phyloP scores from a whole-genome alignment of 352 stramenopile genomes.

The Achlya hypogyna region DNA sequence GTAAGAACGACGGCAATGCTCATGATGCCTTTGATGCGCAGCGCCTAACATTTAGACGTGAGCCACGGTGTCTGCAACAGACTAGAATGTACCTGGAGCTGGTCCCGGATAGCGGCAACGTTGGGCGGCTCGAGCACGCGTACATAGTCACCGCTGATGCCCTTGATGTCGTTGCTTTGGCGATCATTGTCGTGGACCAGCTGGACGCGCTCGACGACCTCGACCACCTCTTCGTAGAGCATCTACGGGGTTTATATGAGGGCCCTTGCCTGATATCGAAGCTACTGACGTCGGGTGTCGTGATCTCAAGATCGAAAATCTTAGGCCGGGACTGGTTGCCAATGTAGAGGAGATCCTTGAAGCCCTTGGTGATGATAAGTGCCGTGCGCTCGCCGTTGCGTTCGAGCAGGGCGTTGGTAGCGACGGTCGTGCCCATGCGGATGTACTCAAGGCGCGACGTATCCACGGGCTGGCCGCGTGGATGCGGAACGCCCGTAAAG shows the following conservation, averaged over 20 bases:
- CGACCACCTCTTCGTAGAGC: conserved; percentile 95
- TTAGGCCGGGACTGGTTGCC: conserved; percentile 96
- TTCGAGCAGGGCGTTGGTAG: conserved; percentile 98
- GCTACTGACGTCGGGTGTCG: conserved; percentile 63
- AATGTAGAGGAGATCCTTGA: conserved; percentile 96
- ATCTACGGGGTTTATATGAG: conserved; percentile 41
- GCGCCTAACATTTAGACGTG: conserved; percentile 17
- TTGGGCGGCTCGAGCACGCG: conserved; percentile 78
- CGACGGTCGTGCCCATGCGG: conserved; percentile 98
- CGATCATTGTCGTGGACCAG: conserved; percentile 66
- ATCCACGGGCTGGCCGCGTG: conserved; percentile 73
- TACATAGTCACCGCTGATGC: conserved; percentile 86
- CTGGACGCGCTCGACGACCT: conserved; percentile 95
- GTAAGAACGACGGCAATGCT: conserved; percentile 94
- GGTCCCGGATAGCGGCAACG: conserved; percentile 50
- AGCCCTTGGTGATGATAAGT: conserved; percentile 93
- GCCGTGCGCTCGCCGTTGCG: conserved; percentile 91
- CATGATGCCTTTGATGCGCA: conserved; percentile 81
- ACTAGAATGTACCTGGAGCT: conserved; percentile 57
- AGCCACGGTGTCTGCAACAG: neutral
- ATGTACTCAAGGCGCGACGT: conserved; percentile 92
- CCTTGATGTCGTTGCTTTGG: conserved; percentile 48
- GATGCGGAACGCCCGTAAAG: conserved; percentile 85
- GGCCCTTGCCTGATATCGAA: neutral
- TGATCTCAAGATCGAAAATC: conserved; percentile 96